A percentile compares a stretch with the other conserved stretches of the same genome.
Evolutionary conservation across 352 stramenopile species (phyloP).

Genomic region (Phytophthora kernoviae): DNA sequence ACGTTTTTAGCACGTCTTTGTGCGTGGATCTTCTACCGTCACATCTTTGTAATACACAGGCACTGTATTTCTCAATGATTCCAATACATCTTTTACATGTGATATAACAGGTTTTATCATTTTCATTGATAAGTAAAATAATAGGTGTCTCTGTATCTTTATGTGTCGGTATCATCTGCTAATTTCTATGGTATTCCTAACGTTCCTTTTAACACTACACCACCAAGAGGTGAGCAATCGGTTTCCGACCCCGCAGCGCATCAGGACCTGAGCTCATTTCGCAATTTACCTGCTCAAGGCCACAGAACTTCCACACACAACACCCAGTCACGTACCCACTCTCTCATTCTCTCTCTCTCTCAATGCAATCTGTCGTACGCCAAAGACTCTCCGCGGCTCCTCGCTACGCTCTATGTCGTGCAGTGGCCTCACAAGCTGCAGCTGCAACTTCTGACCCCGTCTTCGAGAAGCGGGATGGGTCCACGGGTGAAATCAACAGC

Average conservation of each 20-base stretch:
- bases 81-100: too few relatives aligned
- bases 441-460: constrained; percentile 27
- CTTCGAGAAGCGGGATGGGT: constrained; percentile 70
- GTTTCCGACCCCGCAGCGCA: constrained; percentile 15
- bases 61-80: neutral
- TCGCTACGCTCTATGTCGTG: constrained; percentile 19
- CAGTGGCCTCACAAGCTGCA: constrained; percentile 27
- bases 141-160: neutral
- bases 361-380: constrained; percentile 37
- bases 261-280: constrained; percentile 24
- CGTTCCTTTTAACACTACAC: constrained; percentile 18
- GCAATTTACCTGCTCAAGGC: constrained; percentile 36
- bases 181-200: neutral
- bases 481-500: constrained; percentile 67
- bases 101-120: too few relatives aligned
- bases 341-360: too few relatives aligned
- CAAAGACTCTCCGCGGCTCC: constrained; percentile 19
- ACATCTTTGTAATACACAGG: neutral
- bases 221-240: constrained; percentile 22
- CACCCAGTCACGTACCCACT: too few relatives aligned
- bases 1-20: constrained; percentile 18
- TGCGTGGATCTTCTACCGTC: neutral
- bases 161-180: neutral
- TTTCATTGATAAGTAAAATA: too few relatives aligned
- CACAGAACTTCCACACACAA: too few relatives aligned